Conservation (phyloP, 495 filamentous ascomycete genomes). For the Penicillium dipodomyicola region DNA sequence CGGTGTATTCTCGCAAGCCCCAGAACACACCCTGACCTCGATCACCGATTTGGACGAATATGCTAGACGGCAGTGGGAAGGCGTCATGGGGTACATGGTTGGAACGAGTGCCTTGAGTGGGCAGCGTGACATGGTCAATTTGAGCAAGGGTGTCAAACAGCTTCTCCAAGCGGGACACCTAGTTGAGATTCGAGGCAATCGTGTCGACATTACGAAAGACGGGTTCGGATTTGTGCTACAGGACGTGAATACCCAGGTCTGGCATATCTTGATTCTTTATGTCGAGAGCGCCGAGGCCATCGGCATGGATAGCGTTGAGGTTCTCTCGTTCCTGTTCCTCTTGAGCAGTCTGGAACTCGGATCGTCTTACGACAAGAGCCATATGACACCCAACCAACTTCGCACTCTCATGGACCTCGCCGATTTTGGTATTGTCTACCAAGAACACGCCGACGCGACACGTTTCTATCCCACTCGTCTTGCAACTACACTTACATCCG, state of each 20-base stretch:
- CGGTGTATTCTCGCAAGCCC: slow-evolving; percentile 71
- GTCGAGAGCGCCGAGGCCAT: slow-evolving; percentile 78
- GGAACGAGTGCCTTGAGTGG: slow-evolving; percentile 58
- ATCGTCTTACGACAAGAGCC: slow-evolving; percentile 76
- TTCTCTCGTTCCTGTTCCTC: slow-evolving; percentile 93
- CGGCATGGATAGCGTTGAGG: slow-evolving; percentile 82
- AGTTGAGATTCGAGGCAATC: slow-evolving; percentile 61
- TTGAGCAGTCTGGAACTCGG: slow-evolving; percentile 92
- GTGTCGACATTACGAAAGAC: slow-evolving; percentile 75
- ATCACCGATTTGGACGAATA: slow-evolving; percentile 77
- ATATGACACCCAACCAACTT: slow-evolving; percentile 74
- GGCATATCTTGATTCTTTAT: slow-evolving; percentile 90
- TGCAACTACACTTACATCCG: slow-evolving; percentile 89
- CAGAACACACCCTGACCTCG: slow-evolving; percentile 56
- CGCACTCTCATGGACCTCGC: slow-evolving; percentile 80
- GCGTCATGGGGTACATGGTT: slow-evolving; percentile 93
- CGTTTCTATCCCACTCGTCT: slow-evolving; percentile 93
- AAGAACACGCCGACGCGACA: slow-evolving; percentile 51
- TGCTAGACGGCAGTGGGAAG: slow-evolving; percentile 88
- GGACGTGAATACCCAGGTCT: slow-evolving; percentile 93
- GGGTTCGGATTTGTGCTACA: slow-evolving; percentile 94
- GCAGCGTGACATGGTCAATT: slow-evolving; percentile 45
- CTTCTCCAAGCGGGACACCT: slow-evolving; percentile 76
- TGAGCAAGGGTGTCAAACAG: slow-evolving; percentile 77
- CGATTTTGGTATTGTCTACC: slow-evolving; percentile 91